Evolutionary conservation across 2,329 filamentous ascomycete genomes (phyloP), one percentile per base, ranked within the genome.

Genomic region (Xylaria digitata): DNA sequence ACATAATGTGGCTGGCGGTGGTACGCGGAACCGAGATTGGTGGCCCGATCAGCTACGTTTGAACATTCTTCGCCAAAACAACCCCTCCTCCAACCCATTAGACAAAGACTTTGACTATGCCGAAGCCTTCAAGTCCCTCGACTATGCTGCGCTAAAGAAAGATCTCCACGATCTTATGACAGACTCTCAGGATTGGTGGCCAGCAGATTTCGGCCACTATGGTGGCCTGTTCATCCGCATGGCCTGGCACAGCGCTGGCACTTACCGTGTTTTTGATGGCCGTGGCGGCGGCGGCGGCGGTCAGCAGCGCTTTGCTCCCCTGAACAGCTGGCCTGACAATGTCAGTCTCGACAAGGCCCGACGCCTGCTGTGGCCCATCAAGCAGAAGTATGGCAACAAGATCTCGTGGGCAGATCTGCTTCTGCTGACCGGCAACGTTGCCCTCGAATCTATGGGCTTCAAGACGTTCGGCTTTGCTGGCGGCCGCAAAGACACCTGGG

Each of bases 301-400:
- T 64, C 91, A 93, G 81, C 91, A 94, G 81, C 88, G 92, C 46
- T 94, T 94, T 74, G 91, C 91, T 60, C 92, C 92, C 6, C 87
- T 94, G 77, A 93, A 93, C 86, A 89, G 88, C 83, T 94, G 91
- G 91, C 91, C 91, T 48, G 91, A 94, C 81, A 94, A 94, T 72
- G 89, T 88, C 75, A 89, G 84, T 73, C 86, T 94, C 61, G 91
- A 94, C 86, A 94, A 94, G 86, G 91, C 91, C 37, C 91, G 91
- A 63, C 90, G 91, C 70, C 86, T 94, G 63, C 82, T 94, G 48
- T 93, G 90, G 89, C 91, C 91, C 63, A 89, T 94, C 82, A 94
- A 94, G 87, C 90, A 92, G 74, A 94, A 94, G 85, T 94, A 94
- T 72, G 91, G 91, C 78, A 88, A 88, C 84, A 92, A 92, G 83